Conservation (phyloP, 495 filamentous ascomycete genomes). For the Trichoderma virens region DNA sequence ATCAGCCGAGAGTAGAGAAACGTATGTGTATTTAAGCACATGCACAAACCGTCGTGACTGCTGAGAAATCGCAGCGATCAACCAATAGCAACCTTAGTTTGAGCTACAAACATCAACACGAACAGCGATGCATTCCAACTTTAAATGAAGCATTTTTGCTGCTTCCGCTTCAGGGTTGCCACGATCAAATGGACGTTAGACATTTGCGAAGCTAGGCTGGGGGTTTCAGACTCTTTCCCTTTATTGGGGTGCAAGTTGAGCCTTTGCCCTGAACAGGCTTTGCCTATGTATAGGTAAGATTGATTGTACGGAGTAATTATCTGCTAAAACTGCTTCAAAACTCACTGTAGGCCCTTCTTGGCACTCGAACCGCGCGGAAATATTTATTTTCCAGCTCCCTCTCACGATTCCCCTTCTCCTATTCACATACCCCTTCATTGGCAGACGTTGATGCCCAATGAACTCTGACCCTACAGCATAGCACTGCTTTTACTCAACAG, state of each 20-base stretch:
- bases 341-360: neutral
- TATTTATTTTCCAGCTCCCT: neutral
- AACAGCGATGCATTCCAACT: neutral
- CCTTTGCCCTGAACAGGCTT: neutral
- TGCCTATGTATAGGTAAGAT: neutral
- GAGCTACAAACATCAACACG: neutral
- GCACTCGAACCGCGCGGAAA: neutral
- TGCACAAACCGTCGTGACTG: neutral
- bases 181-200: neutral
- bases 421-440: too few relatives aligned
- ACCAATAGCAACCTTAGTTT: neutral
- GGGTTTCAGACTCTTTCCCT: neutral
- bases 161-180: neutral
- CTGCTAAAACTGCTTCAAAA: neutral
- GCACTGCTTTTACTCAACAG: too few relatives aligned
- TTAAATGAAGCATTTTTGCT: slow-evolving; percentile 5
- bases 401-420: too few relatives aligned
- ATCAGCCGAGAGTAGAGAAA: neutral
- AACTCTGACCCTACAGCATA: too few relatives aligned
- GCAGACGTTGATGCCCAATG: too few relatives aligned
- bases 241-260: neutral
- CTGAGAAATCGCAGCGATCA: neutral
- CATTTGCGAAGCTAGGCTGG: neutral
- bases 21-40: neutral
- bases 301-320: neutral